Evolutionary conservation across 768 basidiomycete genomes (phyloP).

Genomic region (Cystobasidium ongulense): DNA sequence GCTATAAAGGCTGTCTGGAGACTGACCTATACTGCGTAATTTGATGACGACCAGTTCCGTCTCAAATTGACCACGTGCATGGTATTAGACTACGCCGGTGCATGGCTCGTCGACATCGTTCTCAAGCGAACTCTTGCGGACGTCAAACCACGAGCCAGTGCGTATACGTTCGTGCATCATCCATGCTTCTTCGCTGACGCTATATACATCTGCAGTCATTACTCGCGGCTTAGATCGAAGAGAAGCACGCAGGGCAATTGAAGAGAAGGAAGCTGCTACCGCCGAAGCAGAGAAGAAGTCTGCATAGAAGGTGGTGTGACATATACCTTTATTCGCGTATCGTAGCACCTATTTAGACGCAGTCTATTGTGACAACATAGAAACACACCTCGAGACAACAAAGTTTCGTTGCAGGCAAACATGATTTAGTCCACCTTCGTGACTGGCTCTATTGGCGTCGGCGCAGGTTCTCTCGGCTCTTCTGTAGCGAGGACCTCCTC

Average conservation of each 20-base stretch:
- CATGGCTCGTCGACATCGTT: slow-evolving; percentile 68
- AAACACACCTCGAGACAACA: not conserved
- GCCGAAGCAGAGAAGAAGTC: slow-evolving; percentile 22
- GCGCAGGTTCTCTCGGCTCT: not conserved
- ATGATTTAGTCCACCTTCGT: not conserved
- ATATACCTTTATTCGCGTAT: not conserved
- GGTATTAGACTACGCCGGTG: slow-evolving; percentile 79
- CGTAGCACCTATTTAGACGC: not conserved
- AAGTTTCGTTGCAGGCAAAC: not conserved
- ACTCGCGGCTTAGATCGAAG: slow-evolving; percentile 27
- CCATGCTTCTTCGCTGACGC: not conserved
- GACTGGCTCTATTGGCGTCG: not conserved
- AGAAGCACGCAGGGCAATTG: slow-evolving; percentile 13
- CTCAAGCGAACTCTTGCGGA: slow-evolving; percentile 85
- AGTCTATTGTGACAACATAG: not conserved
- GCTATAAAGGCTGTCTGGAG: no score
- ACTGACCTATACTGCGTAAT: no score
- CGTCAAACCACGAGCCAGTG: slow-evolving; percentile 37
- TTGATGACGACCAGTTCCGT: slow-evolving; percentile 60
- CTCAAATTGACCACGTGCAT: slow-evolving; percentile 66
- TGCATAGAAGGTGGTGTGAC: not conserved
- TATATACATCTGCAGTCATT: not conserved
- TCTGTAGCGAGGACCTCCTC: not conserved
- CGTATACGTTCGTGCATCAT: not conserved
- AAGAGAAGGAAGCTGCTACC: not conserved